phyloP scores from a whole-genome alignment of 192 early-diverging fungal genomes.

The Entophlyctis helioformis region DNA sequence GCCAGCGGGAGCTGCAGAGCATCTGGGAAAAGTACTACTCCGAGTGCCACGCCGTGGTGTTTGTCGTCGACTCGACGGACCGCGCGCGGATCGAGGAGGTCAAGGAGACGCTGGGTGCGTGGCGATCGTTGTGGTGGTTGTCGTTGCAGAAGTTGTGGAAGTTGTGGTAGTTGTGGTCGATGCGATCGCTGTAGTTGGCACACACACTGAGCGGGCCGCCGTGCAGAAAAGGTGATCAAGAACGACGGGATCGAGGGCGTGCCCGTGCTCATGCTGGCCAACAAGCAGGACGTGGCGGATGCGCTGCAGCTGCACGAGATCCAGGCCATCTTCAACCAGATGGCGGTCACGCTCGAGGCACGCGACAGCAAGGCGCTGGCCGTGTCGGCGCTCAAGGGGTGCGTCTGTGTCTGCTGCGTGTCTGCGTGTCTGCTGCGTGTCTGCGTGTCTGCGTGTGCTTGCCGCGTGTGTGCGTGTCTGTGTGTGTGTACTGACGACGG shows the following conservation, averaged over 20 bases:
- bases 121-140: not conserved
- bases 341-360: slow-evolving; percentile 71
- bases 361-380: slow-evolving; percentile 79
- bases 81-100: slow-evolving; percentile 69
- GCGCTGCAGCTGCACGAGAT: slow-evolving; percentile 64
- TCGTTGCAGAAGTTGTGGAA: not conserved
- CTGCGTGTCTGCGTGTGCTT: not conserved
- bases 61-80: slow-evolving; percentile 85
- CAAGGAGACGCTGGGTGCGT: slow-evolving; percentile 57
- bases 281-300: slow-evolving; percentile 78
- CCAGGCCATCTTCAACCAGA: slow-evolving; percentile 84
- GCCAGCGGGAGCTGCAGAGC: slow-evolving; percentile 71
- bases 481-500: slow-evolving; percentile 5
- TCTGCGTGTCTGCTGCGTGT: too few relatives aligned
- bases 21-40: slow-evolving; percentile 92
- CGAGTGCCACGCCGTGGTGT: slow-evolving; percentile 87
- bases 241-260: slow-evolving; percentile 67
- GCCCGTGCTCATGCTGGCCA: slow-evolving; percentile 86
- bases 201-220: not conserved
- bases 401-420: slow-evolving; percentile 10
- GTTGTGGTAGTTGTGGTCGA: not conserved
- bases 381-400: slow-evolving; percentile 75
- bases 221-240: slow-evolving; percentile 61
- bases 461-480: not conserved
- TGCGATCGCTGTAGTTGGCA: not conserved